Conservation (phyloP, 768 basidiomycete species). For the Termitomyces titanicus region DNA sequence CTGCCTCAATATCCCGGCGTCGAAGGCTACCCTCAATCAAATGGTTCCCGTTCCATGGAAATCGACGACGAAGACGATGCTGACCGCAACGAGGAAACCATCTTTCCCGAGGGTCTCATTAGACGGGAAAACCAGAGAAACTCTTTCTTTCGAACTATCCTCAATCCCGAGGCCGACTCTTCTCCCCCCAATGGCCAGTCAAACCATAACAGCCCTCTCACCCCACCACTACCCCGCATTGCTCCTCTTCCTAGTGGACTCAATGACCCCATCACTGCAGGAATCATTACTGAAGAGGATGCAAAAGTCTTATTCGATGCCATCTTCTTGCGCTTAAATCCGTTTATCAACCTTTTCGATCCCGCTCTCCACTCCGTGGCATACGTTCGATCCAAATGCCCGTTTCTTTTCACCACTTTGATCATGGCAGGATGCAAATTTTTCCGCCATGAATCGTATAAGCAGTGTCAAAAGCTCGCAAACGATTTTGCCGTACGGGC, state of each 20-base stretch:
- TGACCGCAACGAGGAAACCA: slow-evolving; percentile 57
- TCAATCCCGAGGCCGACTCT: slow-evolving; percentile 60
- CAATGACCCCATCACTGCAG: slow-evolving; percentile 69
- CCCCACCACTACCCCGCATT: slow-evolving; percentile 34
- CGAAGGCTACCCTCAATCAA: slow-evolving; percentile 34
- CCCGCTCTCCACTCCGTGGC: slow-evolving; percentile 76
- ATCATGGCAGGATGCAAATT: slow-evolving; percentile 86
- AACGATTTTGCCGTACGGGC: slow-evolving; percentile 73
- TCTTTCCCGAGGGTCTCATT: slow-evolving; percentile 76
- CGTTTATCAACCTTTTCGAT: slow-evolving; percentile 88
- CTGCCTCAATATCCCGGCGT: slow-evolving; percentile 30
- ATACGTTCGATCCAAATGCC: slow-evolving; percentile 77
- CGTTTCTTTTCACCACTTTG: slow-evolving; percentile 82
- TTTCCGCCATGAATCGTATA: slow-evolving; percentile 66
- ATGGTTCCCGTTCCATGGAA: slow-evolving; percentile 37
- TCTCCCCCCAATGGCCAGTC: slow-evolving; percentile 29
- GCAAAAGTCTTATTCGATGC: slow-evolving; percentile 73
- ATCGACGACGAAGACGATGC: slow-evolving; percentile 63
- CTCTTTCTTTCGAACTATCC: slow-evolving; percentile 80
- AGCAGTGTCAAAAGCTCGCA: slow-evolving; percentile 66
- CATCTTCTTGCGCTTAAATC: slow-evolving; percentile 81
- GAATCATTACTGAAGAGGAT: slow-evolving; percentile 65
- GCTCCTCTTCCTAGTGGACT: slow-evolving; percentile 36
- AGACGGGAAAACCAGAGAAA: slow-evolving; percentile 66
- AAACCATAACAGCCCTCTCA: slow-evolving; percentile 35